These are phyloP conservation scores for Sporothrix dimorphospora DNA, from an alignment of 2,329 filamentous ascomycete genomes.

Conservation along the genomic window DNA sequence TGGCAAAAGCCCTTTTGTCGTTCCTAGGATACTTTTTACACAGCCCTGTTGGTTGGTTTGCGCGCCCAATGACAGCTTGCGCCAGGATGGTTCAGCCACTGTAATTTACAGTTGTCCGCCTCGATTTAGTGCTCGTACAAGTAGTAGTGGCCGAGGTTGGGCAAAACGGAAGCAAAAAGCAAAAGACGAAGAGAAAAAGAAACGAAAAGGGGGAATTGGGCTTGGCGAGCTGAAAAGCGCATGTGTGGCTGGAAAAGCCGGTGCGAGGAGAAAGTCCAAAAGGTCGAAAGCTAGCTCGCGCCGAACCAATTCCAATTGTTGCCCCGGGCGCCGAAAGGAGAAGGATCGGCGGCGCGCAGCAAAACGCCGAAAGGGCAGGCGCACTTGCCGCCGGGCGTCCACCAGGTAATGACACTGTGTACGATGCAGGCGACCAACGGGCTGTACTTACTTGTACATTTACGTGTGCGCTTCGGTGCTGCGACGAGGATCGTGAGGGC, in stretches of 20 bases:
- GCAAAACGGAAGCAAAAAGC: neutral
- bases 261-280: neutral
- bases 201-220: neutral
- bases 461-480: neutral
- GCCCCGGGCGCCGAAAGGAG: conserved; percentile 4
- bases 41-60: neutral
- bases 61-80: neutral
- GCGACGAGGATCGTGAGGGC: neutral
- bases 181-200: neutral
- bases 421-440: neutral
- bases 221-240: conserved; percentile 18
- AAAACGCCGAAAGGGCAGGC: neutral
- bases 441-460: neutral
- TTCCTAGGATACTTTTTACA: neutral
- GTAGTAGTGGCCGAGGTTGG: conserved; percentile 1
- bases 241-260: conserved; percentile 6
- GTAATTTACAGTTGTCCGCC: neutral
- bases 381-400: neutral
- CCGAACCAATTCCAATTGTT: conserved; percentile 9
- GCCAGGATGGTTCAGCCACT: neutral
- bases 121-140: neutral
- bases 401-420: neutral
- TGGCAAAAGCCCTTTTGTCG: neutral
- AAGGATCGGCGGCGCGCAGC: conserved; percentile 14
- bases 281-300: conserved; percentile 1